phyloP scores from a whole-genome alignment of 345 rosid genomes.

The Salix dunnii region DNA sequence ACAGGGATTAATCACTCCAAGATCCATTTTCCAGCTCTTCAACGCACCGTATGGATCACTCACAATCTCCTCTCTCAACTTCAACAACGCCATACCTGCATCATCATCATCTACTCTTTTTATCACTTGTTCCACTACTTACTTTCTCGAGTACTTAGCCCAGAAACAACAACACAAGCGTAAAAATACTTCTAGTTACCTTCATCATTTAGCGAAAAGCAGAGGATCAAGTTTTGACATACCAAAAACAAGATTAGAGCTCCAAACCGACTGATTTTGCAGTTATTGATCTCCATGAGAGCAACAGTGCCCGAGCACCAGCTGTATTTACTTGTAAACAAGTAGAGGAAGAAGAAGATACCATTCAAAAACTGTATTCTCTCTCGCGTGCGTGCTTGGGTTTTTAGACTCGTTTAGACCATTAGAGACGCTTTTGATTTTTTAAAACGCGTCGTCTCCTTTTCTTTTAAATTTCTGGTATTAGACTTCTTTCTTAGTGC shows the following conservation, averaged over 20 bases:
- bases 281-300: constrained; percentile 14
- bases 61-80: constrained; percentile 54
- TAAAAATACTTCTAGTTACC: background rate
- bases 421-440: background rate
- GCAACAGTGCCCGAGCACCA: background rate
- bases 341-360: background rate
- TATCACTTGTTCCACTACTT: background rate
- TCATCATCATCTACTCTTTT: background rate
- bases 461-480: background rate
- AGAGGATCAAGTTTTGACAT: constrained; percentile 7
- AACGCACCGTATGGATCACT: constrained; percentile 70
- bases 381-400: background rate
- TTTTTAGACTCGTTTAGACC: background rate
- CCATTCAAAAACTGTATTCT: constrained; percentile 6
- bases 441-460: background rate
- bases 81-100: constrained; percentile 64
- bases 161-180: background rate
- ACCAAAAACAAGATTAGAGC: constrained; percentile 4
- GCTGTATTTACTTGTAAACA: background rate
- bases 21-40: constrained; percentile 48
- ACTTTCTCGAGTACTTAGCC: background rate
- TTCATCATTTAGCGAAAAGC: constrained; percentile 21
- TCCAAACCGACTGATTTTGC: constrained; percentile 17
- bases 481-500: background rate
- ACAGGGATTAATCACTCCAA: constrained; percentile 50